Percentiles rank a stretch among this genome's conserved stretches.
Conservation (phyloP, 768 basidiomycete species). For the Coprinopsis strossmayeri region DNA sequence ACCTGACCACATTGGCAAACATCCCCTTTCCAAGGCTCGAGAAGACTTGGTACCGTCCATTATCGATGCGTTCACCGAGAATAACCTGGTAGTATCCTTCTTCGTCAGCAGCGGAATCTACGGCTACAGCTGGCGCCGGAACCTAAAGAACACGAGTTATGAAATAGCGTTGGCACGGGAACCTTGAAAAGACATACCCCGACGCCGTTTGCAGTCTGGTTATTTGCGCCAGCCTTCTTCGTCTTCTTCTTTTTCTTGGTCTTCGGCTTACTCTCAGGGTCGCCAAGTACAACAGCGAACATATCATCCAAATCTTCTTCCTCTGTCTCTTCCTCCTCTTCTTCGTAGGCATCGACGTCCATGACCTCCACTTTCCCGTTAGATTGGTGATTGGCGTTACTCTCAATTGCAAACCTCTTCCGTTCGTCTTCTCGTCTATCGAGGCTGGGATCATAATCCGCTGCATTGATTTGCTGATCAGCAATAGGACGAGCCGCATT, state of each 20-base stretch:
- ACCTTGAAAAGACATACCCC: conserved; percentile 1
- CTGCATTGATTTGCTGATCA: conserved; percentile 76
- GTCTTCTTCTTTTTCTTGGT: conserved; percentile 37
- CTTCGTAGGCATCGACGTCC: conserved; percentile 43
- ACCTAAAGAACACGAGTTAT: too few relatives aligned
- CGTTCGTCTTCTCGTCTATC: conserved; percentile 85
- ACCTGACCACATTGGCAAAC: conserved; percentile 96
- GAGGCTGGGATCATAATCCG: conserved; percentile 78
- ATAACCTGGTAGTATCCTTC: conserved; percentile 96
- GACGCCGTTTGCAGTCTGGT: background rate
- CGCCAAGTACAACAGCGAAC: conserved; percentile 62
- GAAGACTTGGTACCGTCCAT: conserved; percentile 90
- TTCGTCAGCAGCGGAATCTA: conserved; percentile 87
- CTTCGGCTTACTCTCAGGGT: conserved; percentile 46
- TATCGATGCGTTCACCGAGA: conserved; percentile 89
- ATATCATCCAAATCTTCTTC: conserved; percentile 83
- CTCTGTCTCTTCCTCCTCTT: conserved; percentile 40
- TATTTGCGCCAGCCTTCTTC: background rate
- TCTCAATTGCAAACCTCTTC: conserved; percentile 40
- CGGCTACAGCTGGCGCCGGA: conserved; percentile 47
- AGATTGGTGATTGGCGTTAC: conserved; percentile 17
- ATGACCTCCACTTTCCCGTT: conserved; percentile 26
- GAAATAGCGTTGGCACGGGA: too few relatives aligned
- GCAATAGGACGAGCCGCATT: conserved; percentile 21
- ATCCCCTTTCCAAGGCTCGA: conserved; percentile 97